Base-by-base conservation (phyloP, 257 asterid genomes). In the Echium plantagineum region DNA sequence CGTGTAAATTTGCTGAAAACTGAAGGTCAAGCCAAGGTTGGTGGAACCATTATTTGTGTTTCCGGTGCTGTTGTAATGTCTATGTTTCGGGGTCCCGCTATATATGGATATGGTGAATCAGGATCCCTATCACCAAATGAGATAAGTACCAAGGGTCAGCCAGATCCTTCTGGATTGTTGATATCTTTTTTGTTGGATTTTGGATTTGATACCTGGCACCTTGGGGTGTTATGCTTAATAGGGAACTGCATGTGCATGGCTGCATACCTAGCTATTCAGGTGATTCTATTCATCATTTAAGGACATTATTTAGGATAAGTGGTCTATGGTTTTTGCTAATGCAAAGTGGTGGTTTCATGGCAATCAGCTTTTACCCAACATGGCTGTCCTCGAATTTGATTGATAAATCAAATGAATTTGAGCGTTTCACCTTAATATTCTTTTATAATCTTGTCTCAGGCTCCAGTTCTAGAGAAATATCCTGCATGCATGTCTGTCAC, bases 211-310 rank as follows among this genome's bases (percentile, higher is more conserved):
- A 71, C 66, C 71, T 93, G 97, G 97, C 89, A 86, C 76, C 70
- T 93, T 7, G 99, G 99, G 20, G 95, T 86, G 60, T 60, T 89
- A 68, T 93, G 97, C 74, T 77, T 93, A 51, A 78, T 89, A 54
- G 99, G 97, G 68, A 89, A 93, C 78, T 89, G 99, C 74, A 77
- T 89, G 81, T 84, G 96, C 72, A 79, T 89, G 97, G 94, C 96
- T 26, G 74, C 90, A 57, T 93, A 81, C 75, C 72, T 93, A 52
- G 83, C 97, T 62, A 67, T 89, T 83, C 99, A 89, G 95, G 99
- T 93, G 79, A 53, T 0, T 56, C n/a, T 21, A 18, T n/a, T 24
- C 21, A n/a, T 53, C 18, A 7, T 35, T 35, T 35, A 35, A 35
- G 13, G 46, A 12, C 46, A 35, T 21, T 15, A 56, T 56, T 38